A percentile compares a stretch with the other conserved stretches of the same genome.
Conservation (phyloP, 139 green algal genomes). For the Chara braunii region DNA sequence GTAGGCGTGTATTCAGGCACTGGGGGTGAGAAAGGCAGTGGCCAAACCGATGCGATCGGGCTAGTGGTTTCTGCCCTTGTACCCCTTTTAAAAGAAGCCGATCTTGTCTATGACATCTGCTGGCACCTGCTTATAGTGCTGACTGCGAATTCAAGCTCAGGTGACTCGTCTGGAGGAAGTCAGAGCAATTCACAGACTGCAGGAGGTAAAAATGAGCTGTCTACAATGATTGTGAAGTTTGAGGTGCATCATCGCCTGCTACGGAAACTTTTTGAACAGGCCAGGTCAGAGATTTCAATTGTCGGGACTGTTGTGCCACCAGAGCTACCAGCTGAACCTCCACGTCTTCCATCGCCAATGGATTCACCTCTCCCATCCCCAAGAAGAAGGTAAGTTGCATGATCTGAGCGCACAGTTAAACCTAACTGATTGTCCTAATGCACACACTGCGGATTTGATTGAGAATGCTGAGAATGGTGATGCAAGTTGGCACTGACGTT, state of each 20-base stretch:
- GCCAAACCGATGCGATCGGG: neutral
- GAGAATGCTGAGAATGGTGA: too few species aligned
- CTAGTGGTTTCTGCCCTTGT: neutral
- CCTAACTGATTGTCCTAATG: too few species aligned
- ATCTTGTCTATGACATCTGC: constrained; percentile 13
- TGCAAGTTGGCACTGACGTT: too few species aligned
- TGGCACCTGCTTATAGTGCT: neutral
- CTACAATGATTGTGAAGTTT: neutral
- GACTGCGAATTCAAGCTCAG: too few species aligned
- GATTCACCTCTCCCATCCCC: too few species aligned
- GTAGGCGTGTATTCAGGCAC: too few species aligned
- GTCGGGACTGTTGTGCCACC: neutral
- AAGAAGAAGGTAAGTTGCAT: too few species aligned
- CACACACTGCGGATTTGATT: too few species aligned
- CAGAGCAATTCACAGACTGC: too few species aligned
- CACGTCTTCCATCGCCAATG: neutral
- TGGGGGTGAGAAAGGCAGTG: neutral
- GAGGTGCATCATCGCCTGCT: neutral
- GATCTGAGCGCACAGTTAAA: too few species aligned
- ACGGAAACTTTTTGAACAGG: neutral
- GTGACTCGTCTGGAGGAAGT: too few species aligned
- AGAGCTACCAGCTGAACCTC: neutral
- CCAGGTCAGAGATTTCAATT: neutral
- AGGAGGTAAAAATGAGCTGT: too few species aligned
- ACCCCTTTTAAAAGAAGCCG: neutral